These are phyloP conservation scores for Hanseniaspora jakobsenii DNA, from an alignment of 805 yeast genomes.

Conservation along the genomic window DNA sequence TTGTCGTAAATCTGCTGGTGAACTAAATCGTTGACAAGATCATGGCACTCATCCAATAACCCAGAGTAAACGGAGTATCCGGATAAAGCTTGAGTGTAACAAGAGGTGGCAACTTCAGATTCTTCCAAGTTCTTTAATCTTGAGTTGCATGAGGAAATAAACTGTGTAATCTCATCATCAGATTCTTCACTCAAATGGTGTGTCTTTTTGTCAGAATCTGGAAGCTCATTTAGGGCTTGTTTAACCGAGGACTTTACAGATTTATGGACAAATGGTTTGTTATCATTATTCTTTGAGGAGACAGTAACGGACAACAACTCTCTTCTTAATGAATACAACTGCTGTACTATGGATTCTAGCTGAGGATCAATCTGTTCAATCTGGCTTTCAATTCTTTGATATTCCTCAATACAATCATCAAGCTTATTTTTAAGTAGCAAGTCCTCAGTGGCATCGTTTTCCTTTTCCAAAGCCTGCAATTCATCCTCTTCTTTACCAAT, in stretches of 20 bases:
- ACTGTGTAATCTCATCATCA: constrained; percentile 15
- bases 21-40: constrained; percentile 55
- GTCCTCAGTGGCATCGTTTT: constrained; percentile 45
- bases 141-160: constrained; percentile 14
- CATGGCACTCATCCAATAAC: constrained; percentile 71
- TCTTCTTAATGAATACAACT: constrained; percentile 53
- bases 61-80: constrained; percentile 52
- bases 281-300: constrained; percentile 21
- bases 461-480: not conserved
- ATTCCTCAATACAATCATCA: constrained; percentile 47
- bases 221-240: too few relatives aligned
- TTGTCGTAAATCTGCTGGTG: constrained; percentile 27
- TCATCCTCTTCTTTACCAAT: constrained; percentile 20
- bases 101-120: constrained; percentile 18
- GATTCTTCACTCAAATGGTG: too few relatives aligned
- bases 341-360: constrained; percentile 42
- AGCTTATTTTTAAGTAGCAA: constrained; percentile 54
- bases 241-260: constrained; percentile 13
- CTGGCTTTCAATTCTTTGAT: constrained; percentile 43
- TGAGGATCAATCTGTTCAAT: constrained; percentile 42
- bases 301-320: constrained; percentile 44
- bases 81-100: constrained; percentile 25
- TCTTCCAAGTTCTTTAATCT: constrained; percentile 16
- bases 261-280: constrained; percentile 4
- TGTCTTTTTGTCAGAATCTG: too few relatives aligned